Conservation (phyloP, 2,329 filamentous ascomycete species). For the Diaporthe ampelina region DNA sequence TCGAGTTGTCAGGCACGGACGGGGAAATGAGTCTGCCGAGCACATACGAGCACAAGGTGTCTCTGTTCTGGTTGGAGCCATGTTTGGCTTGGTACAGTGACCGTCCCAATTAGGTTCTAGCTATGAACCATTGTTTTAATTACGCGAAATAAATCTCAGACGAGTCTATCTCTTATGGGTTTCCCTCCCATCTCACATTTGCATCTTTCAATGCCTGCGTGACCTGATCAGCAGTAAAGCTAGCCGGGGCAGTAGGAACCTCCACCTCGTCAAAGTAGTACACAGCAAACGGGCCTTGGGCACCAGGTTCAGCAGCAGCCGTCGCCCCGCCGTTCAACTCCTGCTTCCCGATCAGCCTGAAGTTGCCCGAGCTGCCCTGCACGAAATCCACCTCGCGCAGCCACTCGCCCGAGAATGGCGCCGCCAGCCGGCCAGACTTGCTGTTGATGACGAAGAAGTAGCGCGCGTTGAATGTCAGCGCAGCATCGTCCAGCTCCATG, state of each 20-base stretch:
- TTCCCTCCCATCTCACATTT: slow-evolving; percentile 5
- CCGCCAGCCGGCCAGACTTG: slow-evolving; percentile 1
- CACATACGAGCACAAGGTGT: not conserved
- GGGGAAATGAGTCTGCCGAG: not conserved
- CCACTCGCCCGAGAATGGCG: not conserved
- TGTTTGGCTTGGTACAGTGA: not conserved
- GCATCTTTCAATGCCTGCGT: not conserved
- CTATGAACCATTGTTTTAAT: not conserved
- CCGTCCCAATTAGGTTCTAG: not conserved
- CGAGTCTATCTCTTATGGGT: not conserved
- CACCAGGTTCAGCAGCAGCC: not conserved
- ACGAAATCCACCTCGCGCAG: slow-evolving; percentile 1
- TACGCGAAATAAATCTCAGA: no score
- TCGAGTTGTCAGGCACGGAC: not conserved
- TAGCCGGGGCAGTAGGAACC: not conserved
- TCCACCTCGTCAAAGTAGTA: slow-evolving; percentile 18
- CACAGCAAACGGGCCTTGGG: not conserved
- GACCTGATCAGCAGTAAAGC: not conserved
- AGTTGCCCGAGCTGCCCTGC: slow-evolving; percentile 7
- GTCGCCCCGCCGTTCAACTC: not conserved
- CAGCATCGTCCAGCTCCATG: not conserved
- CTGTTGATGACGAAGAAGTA: slow-evolving; percentile 8
- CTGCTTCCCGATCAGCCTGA: slow-evolving; percentile 4
- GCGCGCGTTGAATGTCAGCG: not conserved
- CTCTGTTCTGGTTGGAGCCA: slow-evolving; percentile 1